Conservation (phyloP, 345 rosid genomes). For the Murraya koenigii region DNA sequence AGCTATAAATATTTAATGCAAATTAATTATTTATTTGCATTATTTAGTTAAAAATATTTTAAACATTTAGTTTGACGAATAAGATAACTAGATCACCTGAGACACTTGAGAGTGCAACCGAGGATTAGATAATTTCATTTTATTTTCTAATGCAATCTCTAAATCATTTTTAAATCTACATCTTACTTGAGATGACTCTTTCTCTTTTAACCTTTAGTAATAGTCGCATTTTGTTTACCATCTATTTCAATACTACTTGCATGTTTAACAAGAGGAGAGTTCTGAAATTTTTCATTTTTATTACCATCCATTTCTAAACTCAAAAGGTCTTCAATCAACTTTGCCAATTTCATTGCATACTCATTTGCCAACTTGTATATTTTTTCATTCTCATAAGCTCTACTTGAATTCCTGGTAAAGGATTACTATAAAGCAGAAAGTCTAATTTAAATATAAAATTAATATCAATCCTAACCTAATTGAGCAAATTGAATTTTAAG, state of each 20-base stretch:
- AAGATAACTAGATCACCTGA: neutral
- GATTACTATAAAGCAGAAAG: no score
- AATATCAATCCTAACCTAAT: no score
- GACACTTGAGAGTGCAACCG: neutral
- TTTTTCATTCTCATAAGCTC: neutral
- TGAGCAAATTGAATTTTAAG: no score
- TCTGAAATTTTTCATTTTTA: neutral
- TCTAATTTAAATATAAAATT: no score
- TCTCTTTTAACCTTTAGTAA: neutral
- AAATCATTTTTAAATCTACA: neutral
- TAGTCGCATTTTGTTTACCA: neutral
- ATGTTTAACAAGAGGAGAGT: neutral
- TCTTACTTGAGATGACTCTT: neutral
- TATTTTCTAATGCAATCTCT: no score
- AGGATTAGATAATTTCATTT: neutral
- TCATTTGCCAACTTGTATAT: neutral
- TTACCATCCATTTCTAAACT: neutral
- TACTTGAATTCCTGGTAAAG: no score
- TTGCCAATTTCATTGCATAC: neutral
- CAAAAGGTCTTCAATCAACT: neutral
- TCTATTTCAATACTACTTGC: neutral
- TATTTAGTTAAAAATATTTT: no score
- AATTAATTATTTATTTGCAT: no score
- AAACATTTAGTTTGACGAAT: no score
- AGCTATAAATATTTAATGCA: no score